Percentiles rank a stretch among this genome's conserved stretches.
These are phyloP conservation scores for Gentiana straminea DNA, from an alignment of 257 asterid species.

Conservation along the genomic window DNA sequence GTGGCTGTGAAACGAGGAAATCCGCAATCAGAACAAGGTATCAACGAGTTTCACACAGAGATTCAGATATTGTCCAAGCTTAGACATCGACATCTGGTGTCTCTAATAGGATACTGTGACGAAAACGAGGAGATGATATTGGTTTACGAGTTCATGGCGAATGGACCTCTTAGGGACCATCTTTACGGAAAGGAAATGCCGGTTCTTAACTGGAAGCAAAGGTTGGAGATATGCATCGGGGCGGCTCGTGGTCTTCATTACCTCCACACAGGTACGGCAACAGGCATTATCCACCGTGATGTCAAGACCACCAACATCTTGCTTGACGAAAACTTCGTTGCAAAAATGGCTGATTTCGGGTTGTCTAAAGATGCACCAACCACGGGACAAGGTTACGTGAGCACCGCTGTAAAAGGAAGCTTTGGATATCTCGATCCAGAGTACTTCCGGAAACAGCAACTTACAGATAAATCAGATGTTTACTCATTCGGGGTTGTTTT, in stretches of 20 bases:
- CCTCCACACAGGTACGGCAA: slow-evolving; percentile 83
- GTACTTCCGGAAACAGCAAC: slow-evolving; percentile 77
- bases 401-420: slow-evolving; percentile 96
- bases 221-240: slow-evolving; percentile 80
- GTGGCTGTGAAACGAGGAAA: slow-evolving; percentile 89
- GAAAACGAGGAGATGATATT: slow-evolving; percentile 84
- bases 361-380: slow-evolving; percentile 67
- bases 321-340: slow-evolving; percentile 57
- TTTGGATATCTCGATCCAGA: slow-evolving; percentile 90
- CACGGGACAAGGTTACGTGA: slow-evolving; percentile 55
- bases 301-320: slow-evolving; percentile 81
- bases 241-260: slow-evolving; percentile 90
- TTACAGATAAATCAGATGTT: slow-evolving; percentile 81
- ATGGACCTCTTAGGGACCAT: slow-evolving; percentile 82
- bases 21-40: slow-evolving; percentile 93
- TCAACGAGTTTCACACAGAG: slow-evolving; percentile 83
- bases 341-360: slow-evolving; percentile 96
- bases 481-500: slow-evolving; percentile 84
- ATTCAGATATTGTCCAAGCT: slow-evolving; percentile 85
- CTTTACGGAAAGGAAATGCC: slow-evolving; percentile 44
- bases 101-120: slow-evolving; percentile 85
- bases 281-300: slow-evolving; percentile 85
- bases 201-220: slow-evolving; percentile 58
- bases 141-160: slow-evolving; percentile 82
- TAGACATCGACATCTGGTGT: slow-evolving; percentile 82